Percentiles rank a stretch among this genome's conserved stretches.
phyloP scores from a whole-genome alignment of 1,139 yeast species.

The Kluyveromyces sp. region DNA sequence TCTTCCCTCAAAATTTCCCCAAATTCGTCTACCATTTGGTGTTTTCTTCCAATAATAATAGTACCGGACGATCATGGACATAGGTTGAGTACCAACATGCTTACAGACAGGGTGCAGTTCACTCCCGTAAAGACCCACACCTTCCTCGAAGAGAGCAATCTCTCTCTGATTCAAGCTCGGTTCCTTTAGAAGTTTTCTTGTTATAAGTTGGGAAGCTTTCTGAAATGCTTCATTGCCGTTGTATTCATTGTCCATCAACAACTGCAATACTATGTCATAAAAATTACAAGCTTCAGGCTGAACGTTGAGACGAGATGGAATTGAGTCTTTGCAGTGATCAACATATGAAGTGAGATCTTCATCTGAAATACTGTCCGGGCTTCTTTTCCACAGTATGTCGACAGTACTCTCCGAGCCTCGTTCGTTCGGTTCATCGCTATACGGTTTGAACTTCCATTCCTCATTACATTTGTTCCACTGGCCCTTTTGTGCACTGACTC shows the following conservation, averaged over 20 bases:
- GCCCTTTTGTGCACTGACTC: constrained; percentile 22
- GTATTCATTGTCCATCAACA: constrained; percentile 47
- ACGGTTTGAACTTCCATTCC: constrained; percentile 14
- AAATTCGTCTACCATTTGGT: constrained; percentile 48
- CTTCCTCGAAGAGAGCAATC: constrained; percentile 62
- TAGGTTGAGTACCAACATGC: constrained; percentile 61
- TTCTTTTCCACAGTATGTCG: constrained; percentile 60
- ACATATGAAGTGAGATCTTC: constrained; percentile 48
- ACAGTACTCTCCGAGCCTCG: constrained; percentile 76
- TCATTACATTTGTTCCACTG: constrained; percentile 27
- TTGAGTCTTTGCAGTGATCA: constrained; percentile 41
- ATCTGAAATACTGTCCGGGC: constrained; percentile 32
- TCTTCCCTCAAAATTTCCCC: constrained; percentile 81
- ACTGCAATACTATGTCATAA: constrained; percentile 59
- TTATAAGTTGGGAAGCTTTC: constrained; percentile 36
- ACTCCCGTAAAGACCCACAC: constrained; percentile 67
- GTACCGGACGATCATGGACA: constrained; percentile 73
- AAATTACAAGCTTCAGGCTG: constrained; percentile 63
- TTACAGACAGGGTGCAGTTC: constrained; percentile 70
- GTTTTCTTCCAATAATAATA: constrained; percentile 93
- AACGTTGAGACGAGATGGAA: constrained; percentile 49
- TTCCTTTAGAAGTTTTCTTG: constrained; percentile 57
- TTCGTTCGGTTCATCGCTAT: constrained; percentile 34
- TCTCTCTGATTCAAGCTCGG: constrained; percentile 69
- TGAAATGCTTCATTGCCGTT: constrained; percentile 43